Conservation (phyloP, 805 yeast species). For the Starmerella floricola region DNA sequence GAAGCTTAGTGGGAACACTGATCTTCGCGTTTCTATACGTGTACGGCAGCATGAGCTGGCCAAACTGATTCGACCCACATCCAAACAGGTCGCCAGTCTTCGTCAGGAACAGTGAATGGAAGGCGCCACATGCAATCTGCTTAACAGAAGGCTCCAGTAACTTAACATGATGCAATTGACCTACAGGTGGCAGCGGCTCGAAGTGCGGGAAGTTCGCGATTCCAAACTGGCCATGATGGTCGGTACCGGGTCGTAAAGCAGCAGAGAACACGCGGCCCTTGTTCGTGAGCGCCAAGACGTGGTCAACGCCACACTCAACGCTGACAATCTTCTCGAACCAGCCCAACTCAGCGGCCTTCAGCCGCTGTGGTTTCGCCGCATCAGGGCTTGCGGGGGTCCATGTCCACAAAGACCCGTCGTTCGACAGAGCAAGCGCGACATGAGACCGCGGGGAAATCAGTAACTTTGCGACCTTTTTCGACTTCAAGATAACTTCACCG, state of each 20-base stretch:
- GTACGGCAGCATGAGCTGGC: constrained; percentile 71
- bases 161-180: constrained; percentile 42
- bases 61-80: constrained; percentile 74
- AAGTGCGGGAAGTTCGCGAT: constrained; percentile 60
- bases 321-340: constrained; percentile 42
- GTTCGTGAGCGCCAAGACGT: constrained; percentile 50
- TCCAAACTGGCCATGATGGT: constrained; percentile 72
- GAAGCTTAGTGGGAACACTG: constrained; percentile 53
- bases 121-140: constrained; percentile 59
- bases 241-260: constrained; percentile 34
- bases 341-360: constrained; percentile 20
- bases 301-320: constrained; percentile 51
- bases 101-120: constrained; percentile 64
- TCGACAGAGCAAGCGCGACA: constrained; percentile 26
- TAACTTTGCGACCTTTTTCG: constrained; percentile 32
- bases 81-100: constrained; percentile 58
- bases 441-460: constrained; percentile 7
- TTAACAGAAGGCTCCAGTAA: constrained; percentile 44
- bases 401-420: constrained; percentile 30
- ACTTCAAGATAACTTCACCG: constrained; percentile 35
- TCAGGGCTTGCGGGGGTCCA: no score
- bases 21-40: constrained; percentile 52
- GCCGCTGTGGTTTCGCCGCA: no score
- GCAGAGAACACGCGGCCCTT: constrained; percentile 51
- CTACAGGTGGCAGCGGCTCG: constrained; percentile 40